These are phyloP conservation scores for Saccharomycodes ludwigii DNA, from an alignment of 805 yeast species.

Conservation along the genomic window DNA sequence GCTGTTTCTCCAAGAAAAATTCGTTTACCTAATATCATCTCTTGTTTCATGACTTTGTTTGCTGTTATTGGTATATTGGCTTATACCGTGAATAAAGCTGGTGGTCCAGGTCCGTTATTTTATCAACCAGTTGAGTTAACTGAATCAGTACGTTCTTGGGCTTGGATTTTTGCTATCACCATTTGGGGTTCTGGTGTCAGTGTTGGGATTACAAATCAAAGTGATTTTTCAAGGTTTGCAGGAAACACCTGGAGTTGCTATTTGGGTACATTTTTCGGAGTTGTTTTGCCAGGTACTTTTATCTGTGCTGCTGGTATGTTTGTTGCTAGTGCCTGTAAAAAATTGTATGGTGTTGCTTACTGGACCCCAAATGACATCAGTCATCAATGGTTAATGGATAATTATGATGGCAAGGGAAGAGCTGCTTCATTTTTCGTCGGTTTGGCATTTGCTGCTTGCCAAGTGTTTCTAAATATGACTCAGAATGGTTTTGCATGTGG, in stretches of 20 bases:
- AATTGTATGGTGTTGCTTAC: constrained; percentile 24
- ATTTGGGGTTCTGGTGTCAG: constrained; percentile 30
- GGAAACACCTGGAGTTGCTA: constrained; percentile 13
- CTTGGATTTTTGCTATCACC: constrained; percentile 29
- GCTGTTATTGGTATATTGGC: constrained; percentile 23
- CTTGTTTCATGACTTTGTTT: constrained; percentile 17
- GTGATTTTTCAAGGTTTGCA: constrained; percentile 31
- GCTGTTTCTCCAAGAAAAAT: constrained; percentile 23
- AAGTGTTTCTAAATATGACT: constrained; percentile 24
- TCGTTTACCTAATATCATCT: constrained; percentile 15
- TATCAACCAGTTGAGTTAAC: constrained; percentile 16
- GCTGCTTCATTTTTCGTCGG: constrained; percentile 32
- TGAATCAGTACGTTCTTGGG: constrained; percentile 25
- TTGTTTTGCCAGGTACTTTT: constrained; percentile 26
- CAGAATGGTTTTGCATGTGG: constrained; percentile 30
- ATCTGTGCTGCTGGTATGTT: constrained; percentile 30
- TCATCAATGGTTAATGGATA: constrained; percentile 26
- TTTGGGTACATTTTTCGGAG: constrained; percentile 22
- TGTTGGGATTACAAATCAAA: constrained; percentile 28
- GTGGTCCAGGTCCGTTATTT: constrained; percentile 25
- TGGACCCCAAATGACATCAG: constrained; percentile 30
- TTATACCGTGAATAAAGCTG: constrained; percentile 17
- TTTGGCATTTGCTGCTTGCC: constrained; percentile 24
- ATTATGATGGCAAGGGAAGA: constrained; percentile 24
- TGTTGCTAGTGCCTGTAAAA: constrained; percentile 24